Conservation (phyloP, 768 basidiomycete species). For the Exsudoporus frostii region DNA sequence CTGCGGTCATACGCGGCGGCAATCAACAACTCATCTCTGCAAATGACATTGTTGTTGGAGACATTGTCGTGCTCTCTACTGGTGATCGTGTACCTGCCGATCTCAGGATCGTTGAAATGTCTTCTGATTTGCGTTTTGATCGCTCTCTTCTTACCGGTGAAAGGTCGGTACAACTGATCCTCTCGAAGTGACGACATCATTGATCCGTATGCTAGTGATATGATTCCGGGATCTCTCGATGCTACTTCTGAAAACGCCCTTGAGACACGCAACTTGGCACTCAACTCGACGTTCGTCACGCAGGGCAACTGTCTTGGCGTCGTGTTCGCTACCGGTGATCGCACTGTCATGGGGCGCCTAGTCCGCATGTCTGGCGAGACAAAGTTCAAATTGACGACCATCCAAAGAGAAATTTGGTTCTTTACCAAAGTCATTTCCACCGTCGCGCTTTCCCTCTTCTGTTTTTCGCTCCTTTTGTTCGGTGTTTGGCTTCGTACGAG, state of each 20-base stretch:
- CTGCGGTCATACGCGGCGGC: constrained; percentile 51
- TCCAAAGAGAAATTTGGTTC: constrained; percentile 47
- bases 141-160: constrained; percentile 53
- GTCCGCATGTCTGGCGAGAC: constrained; percentile 50
- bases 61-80: constrained; percentile 49
- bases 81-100: constrained; percentile 62
- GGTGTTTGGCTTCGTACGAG: constrained; percentile 40
- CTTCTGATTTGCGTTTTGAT: constrained; percentile 51
- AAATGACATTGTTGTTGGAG: constrained; percentile 56
- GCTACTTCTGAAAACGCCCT: constrained; percentile 48
- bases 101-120: constrained; percentile 50
- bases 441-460: constrained; percentile 39
- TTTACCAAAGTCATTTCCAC: constrained; percentile 52
- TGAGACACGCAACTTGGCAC: constrained; percentile 46
- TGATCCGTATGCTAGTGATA: constrained; percentile 30
- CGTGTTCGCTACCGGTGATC: constrained; percentile 43
- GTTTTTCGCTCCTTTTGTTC: constrained; percentile 39
- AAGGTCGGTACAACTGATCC: constrained; percentile 25
- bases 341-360: constrained; percentile 50
- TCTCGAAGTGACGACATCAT: not conserved
- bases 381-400: constrained; percentile 45
- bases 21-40: constrained; percentile 46
- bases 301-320: constrained; percentile 42
- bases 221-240: constrained; percentile 45
- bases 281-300: constrained; percentile 43